Evolutionary conservation across 1,284 basidiomycete genomes (phyloP).

Genomic region (Austroboletus niveus): DNA sequence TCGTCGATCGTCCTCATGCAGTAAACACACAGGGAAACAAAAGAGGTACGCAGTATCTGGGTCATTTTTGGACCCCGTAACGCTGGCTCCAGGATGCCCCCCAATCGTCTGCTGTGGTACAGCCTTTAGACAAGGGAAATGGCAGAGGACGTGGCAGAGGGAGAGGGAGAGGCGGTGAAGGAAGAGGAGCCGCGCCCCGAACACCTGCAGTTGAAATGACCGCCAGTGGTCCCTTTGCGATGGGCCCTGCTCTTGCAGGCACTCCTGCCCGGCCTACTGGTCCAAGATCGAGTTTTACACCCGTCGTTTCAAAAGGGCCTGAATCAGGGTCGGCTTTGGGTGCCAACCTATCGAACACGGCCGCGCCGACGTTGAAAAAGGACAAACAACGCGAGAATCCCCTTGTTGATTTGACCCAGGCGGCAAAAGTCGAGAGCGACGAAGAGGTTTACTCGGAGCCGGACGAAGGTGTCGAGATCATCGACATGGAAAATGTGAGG

Average conservation of each 20-base stretch:
- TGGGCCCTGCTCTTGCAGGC: slow-evolving; percentile 72
- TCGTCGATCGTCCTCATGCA: slow-evolving; percentile 16
- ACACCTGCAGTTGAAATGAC: slow-evolving; percentile 64
- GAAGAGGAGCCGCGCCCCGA: slow-evolving; percentile 47
- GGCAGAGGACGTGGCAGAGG: slow-evolving; percentile 54
- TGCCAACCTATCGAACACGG: slow-evolving; percentile 44
- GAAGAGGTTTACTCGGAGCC: slow-evolving; percentile 83
- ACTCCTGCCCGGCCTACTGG: slow-evolving; percentile 48
- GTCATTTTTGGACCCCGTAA: slow-evolving; percentile 1
- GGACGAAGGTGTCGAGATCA: slow-evolving; percentile 82
- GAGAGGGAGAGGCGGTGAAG: slow-evolving; percentile 47
- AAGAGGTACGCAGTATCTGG: slow-evolving; percentile 36
- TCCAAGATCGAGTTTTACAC: slow-evolving; percentile 55
- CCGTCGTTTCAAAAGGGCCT: slow-evolving; percentile 38
- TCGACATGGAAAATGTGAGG: slow-evolving; percentile 83
- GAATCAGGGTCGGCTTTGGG: slow-evolving; percentile 42
- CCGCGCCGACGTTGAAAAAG: slow-evolving; percentile 42
- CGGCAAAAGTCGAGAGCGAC: slow-evolving; percentile 43
- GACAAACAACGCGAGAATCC: slow-evolving; percentile 36
- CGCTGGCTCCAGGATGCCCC: slow-evolving; percentile 46
- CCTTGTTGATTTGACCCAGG: slow-evolving; percentile 25
- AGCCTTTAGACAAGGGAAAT: slow-evolving; percentile 36
- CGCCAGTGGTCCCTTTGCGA: slow-evolving; percentile 81
- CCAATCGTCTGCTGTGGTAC: slow-evolving; percentile 26
- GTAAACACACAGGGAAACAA: slow-evolving; percentile 36